phyloP scores from a whole-genome alignment of 2,329 filamentous ascomycete genomes.

The Trichoderma semiorbis region DNA sequence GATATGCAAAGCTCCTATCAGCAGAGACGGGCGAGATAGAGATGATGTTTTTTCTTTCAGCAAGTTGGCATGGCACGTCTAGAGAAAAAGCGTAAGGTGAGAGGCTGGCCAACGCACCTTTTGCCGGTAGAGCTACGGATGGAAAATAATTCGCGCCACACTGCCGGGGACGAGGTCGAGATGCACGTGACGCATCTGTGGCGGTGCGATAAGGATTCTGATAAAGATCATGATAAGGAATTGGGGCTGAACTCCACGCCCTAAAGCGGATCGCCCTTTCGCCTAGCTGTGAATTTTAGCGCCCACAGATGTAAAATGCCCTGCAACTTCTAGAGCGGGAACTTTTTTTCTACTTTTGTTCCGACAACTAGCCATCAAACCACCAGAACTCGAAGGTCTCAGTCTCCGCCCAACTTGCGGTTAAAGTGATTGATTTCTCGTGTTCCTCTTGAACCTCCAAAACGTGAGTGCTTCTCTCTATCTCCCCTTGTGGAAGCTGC shows the following conservation, averaged over 20 bases:
- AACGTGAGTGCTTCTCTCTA: slow-evolving; percentile 2
- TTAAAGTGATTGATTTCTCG: slow-evolving; percentile 99
- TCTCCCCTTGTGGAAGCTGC: not conserved
- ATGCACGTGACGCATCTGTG: slow-evolving; percentile 1
- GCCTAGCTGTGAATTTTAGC: slow-evolving; percentile 28
- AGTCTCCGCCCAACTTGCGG: slow-evolving; percentile 98
- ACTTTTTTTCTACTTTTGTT: slow-evolving; percentile 31
- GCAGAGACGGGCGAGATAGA: not conserved
- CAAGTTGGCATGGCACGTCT: not conserved
- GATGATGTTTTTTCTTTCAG: not conserved
- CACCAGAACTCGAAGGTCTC: slow-evolving; percentile 86
- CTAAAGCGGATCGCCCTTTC: slow-evolving; percentile 25
- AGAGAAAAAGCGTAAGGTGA: slow-evolving; percentile 11
- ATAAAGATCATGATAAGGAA: not conserved
- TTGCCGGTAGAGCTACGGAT: slow-evolving; percentile 16
- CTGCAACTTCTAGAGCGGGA: slow-evolving; percentile 24
- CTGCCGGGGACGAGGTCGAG: not conserved
- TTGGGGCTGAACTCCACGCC: slow-evolving; percentile 19
- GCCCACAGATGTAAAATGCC: slow-evolving; percentile 36
- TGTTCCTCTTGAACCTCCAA: slow-evolving; percentile 54
- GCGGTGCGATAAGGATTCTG: not conserved
- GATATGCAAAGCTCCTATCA: not conserved
- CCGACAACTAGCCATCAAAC: slow-evolving; percentile 21
- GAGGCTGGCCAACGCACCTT: slow-evolving; percentile 8
- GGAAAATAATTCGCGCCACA: not conserved